Base-by-base conservation (phyloP, 306 rosid species). In the Casuarina equisetifolia region DNA sequence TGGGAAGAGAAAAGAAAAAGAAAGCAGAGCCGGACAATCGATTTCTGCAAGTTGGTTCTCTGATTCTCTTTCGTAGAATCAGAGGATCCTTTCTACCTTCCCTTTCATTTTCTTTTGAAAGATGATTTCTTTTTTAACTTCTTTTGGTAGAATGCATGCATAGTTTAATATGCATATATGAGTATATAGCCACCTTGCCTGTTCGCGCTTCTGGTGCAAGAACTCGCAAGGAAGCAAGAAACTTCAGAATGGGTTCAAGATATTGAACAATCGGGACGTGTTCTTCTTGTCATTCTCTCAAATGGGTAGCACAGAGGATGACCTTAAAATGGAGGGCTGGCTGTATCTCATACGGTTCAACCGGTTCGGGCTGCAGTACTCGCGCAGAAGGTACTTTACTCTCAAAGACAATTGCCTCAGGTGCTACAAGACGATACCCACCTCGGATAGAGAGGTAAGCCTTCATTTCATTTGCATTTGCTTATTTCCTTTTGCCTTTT, bases 311-410 rank as follows among this genome's bases (percentile, higher is more conserved):
- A 51, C 76, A 10, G 77, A 77, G 45, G 84, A 40, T 50, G 89
- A 87, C 68, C 87, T 79, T 4, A 73, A 73, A 78, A 91, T 91
- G 98, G 98, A 94, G 70, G 98, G 98, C 13, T 91, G 97, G 97
- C 91, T 94, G 53, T 89, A 85, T 82, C 88, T 89, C 59, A 57
- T 94, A 53, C 88, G 92, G 36, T 72, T 85, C 66, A 90, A 78
- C 52, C 88, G 96, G 11, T 81, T 90, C 76, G 92, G 94, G 35
- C 80, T 90, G 80, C 88, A 84, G 53, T 85, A 74, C 79, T 82
- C 89, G 4, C 89, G 93, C 68, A 89, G 87, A 76, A 85, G 93
- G 67, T 94, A 79, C 86, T 90, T 91, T 72, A 75, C 88, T 80
- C 92, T 91, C 59, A 81, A 87, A 70, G 92, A 80, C 3, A 82